Percentiles rank a stretch among this genome's conserved stretches.
phyloP scores from a whole-genome alignment of 2,329 filamentous ascomycete species.

The Ophiostoma fasciatum region DNA sequence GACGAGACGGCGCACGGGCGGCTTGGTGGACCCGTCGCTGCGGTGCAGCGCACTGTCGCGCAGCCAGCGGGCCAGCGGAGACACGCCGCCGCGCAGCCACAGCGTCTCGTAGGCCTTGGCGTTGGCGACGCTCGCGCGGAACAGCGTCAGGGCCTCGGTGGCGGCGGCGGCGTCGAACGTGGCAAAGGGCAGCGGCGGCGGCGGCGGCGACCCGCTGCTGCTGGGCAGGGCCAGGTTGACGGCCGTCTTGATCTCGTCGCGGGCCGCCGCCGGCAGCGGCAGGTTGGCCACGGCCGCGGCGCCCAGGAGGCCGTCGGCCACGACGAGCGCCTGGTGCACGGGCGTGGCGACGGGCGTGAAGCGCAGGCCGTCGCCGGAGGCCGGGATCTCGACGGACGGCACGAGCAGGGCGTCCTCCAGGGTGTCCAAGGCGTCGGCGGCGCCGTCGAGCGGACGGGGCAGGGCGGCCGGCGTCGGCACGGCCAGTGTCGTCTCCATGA shows the following conservation, averaged over 20 bases:
- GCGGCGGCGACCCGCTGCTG: no score
- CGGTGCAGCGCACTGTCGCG: conserved; percentile 27
- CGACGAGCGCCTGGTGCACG: conserved; percentile 66
- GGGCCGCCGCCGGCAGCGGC: conserved; percentile 22
- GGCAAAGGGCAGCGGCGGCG: conserved; percentile 27
- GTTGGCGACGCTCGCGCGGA: conserved; percentile 55
- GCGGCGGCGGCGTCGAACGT: conserved; percentile 51
- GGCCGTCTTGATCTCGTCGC: conserved; percentile 34
- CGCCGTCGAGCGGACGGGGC: conserved; percentile 9
- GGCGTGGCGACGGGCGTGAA: conserved; percentile 60
- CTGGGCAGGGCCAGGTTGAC: conserved; percentile 31
- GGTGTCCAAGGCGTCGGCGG: conserved; percentile 23
- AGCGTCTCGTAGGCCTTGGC: conserved; percentile 56
- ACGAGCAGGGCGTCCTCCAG: conserved; percentile 57
- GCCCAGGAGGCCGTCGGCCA: conserved; percentile 58
- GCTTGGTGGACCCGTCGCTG: conserved; percentile 38
- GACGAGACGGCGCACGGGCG: conserved; percentile 51
- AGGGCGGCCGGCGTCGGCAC: conserved; percentile 29
- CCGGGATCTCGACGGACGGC: conserved; percentile 56
- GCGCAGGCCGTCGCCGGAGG: conserved; percentile 34
- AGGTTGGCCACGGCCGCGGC: conserved; percentile 38
- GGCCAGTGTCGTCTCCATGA: conserved; percentile 27
- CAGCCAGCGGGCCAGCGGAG: conserved; percentile 52
- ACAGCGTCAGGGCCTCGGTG: conserved; percentile 45
- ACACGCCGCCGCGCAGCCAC: conserved; percentile 60